Base-by-base conservation (phyloP, 2,329 filamentous ascomycete genomes). In the Cladophialophora bantiana region DNA sequence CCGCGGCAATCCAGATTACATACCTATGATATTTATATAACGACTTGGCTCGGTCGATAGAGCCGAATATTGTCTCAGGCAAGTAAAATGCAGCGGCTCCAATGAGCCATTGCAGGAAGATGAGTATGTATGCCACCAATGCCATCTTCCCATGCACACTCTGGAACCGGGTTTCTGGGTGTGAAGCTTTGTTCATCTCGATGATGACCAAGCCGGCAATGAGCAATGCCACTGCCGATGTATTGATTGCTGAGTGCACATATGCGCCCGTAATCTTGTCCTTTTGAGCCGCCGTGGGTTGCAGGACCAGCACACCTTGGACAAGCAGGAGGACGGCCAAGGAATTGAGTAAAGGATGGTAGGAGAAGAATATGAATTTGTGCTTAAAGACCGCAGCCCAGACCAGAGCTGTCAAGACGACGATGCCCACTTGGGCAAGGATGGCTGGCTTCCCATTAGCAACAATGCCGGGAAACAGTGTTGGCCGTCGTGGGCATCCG, bases 81-180 rank as follows among this genome's bases (percentile, higher is more conserved):
- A 86, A 82, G 66, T 88, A 92, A 83, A 90, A 97, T 81, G 95
- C 92, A 36, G 92, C 90, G 69, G 96, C 86, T 15, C 95, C 94
- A 35, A 97, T 86, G 0, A 90, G 58, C 53, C 91, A 89, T 80
- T 98, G 95, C 1, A 90, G 73, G 10, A 89, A 76, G 6, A 97
- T 83, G 62, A 91, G 71, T 62, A 90, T 83, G 71, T 92, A 90
- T 3, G 92, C 92, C 50, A 87, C 81, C 60, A 94, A 83, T n/a
- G 94, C 95, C 7, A 98, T 83, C 74, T 92, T 91, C 7, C 89
- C 93, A 78, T 98, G 95, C 0, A 86, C 80, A 0, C 91, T 94
- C 71, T 90, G 87, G 77, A 98, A 94, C 13, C 77, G 78, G 15
- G 71, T 73, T 79, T 96, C 92, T 59, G 89, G 86, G 77, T 87